Conservation (phyloP, 768 basidiomycete genomes). For the Paxillus rubicundulus region DNA sequence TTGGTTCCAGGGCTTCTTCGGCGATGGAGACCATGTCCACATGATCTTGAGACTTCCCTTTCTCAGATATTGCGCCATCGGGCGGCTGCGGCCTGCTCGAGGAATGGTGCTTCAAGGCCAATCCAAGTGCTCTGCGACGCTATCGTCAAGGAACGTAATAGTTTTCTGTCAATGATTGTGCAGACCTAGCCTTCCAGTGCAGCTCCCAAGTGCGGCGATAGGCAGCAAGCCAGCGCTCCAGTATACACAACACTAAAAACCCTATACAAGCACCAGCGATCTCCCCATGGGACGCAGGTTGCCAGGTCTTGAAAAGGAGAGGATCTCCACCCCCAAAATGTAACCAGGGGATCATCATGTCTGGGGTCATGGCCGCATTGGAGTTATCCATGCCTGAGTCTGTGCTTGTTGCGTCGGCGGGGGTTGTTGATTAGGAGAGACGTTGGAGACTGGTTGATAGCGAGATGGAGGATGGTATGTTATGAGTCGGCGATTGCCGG, state of each 20-base stretch:
- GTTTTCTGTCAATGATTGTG: neutral
- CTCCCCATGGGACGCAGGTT: constrained; percentile 60
- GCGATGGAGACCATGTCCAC: constrained; percentile 7
- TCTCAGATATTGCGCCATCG: neutral
- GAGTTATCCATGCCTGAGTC: constrained; percentile 5
- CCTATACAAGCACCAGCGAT: constrained; percentile 75
- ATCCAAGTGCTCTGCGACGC: constrained; percentile 8
- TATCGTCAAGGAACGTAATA: neutral
- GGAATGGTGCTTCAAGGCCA: constrained; percentile 1
- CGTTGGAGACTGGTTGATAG: too few species aligned
- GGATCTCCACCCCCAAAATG: constrained; percentile 66
- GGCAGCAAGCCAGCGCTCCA: constrained; percentile 69
- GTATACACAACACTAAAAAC: constrained; percentile 61
- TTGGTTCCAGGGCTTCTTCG: constrained; percentile 1
- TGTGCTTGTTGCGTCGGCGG: constrained; percentile 4
- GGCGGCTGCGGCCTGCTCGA: too few species aligned
- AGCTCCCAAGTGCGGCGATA: constrained; percentile 49
- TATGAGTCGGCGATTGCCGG: neutral
- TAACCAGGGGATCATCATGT: constrained; percentile 63
- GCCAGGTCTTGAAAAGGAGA: constrained; percentile 67
- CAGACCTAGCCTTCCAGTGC: constrained; percentile 61
- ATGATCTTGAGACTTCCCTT: neutral
- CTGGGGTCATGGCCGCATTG: constrained; percentile 12
- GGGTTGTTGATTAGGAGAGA: neutral
- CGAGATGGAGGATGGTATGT: neutral